These are phyloP conservation scores for Cytospora chrysosperma DNA, from an alignment of 2,329 filamentous ascomycete genomes.

Conservation along the genomic window DNA sequence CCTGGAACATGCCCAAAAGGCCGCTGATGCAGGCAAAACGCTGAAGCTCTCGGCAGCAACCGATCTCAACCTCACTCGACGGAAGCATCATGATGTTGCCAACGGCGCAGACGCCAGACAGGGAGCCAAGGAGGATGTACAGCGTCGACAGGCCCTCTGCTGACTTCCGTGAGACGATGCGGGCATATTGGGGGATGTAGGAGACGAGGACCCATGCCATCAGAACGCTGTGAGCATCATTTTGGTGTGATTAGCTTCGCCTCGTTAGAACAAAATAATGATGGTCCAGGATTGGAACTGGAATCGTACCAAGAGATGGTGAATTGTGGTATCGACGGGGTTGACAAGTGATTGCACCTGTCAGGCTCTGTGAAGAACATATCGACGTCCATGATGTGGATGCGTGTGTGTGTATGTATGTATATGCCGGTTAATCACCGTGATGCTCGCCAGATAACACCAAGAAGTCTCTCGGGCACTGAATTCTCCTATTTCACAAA, in stretches of 20 bases:
- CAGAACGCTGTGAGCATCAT: background rate
- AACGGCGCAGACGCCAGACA: slow-evolving; percentile 37
- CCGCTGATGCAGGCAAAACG: slow-evolving; percentile 27
- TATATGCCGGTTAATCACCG: too few species aligned
- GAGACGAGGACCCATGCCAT: slow-evolving; percentile 5
- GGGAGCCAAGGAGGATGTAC: slow-evolving; percentile 5
- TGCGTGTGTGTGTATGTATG: too few species aligned
- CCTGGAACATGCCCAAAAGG: slow-evolving; percentile 27
- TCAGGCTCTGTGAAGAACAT: background rate
- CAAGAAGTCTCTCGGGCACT: background rate
- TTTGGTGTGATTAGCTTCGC: background rate
- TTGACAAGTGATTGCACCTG: background rate
- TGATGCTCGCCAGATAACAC: too few species aligned
- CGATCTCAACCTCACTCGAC: slow-evolving; percentile 27
- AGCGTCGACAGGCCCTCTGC: slow-evolving; percentile 45
- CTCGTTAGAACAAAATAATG: background rate
- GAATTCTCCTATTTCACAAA: background rate
- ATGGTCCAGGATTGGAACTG: background rate
- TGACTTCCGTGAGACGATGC: slow-evolving; percentile 43
- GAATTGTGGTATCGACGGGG: background rate
- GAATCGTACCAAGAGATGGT: background rate
- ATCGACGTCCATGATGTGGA: background rate
- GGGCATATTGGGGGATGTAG: slow-evolving; percentile 3
- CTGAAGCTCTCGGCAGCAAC: slow-evolving; percentile 26
- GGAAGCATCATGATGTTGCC: slow-evolving; percentile 31